phyloP scores from a whole-genome alignment of 192 early-diverging fungal species.

The Entomortierella chlamydospora region DNA sequence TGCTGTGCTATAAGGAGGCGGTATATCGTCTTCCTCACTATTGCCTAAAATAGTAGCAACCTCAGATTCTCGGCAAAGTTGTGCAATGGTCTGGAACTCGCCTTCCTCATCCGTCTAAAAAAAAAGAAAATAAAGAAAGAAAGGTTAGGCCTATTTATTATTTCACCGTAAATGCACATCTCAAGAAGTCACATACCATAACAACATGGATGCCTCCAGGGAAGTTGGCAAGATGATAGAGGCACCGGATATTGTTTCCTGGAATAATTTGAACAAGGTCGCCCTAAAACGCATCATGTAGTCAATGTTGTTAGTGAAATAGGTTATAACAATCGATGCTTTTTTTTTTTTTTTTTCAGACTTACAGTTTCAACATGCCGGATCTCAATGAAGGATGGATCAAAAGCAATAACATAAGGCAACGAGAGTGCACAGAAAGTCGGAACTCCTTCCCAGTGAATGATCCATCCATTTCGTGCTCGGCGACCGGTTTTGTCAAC shows the following conservation, averaged over 20 bases:
- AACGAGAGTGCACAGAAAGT: conserved; percentile 83
- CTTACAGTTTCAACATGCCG: conserved; percentile 79
- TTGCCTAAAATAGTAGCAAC: conserved; percentile 22
- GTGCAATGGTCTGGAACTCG: conserved; percentile 46
- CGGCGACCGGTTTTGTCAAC: conserved; percentile 89
- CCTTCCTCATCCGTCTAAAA: conserved; percentile 48
- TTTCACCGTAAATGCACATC: background rate
- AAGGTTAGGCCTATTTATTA: background rate
- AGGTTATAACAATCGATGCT: too few species aligned
- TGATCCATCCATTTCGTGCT: conserved; percentile 78
- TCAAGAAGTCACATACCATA: conserved; percentile 44
- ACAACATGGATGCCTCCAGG: conserved; percentile 61
- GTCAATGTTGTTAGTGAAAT: background rate
- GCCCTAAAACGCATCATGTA: conserved; percentile 37
- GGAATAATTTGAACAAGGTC: conserved; percentile 64
- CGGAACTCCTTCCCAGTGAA: conserved; percentile 90
- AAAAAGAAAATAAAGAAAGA: background rate
- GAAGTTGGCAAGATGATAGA: conserved; percentile 62
- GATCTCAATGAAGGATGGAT: conserved; percentile 91
- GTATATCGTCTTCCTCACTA: conserved; percentile 7
- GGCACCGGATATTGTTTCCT: conserved; percentile 67
- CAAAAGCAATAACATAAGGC: conserved; percentile 93
- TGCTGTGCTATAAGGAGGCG: conserved; percentile 13
- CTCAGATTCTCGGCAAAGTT: conserved; percentile 45
- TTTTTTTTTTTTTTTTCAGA: background rate